These are phyloP conservation scores for Gamsiella multidivaricata DNA, from an alignment of 192 early-diverging fungal genomes.

Conservation along the genomic window DNA sequence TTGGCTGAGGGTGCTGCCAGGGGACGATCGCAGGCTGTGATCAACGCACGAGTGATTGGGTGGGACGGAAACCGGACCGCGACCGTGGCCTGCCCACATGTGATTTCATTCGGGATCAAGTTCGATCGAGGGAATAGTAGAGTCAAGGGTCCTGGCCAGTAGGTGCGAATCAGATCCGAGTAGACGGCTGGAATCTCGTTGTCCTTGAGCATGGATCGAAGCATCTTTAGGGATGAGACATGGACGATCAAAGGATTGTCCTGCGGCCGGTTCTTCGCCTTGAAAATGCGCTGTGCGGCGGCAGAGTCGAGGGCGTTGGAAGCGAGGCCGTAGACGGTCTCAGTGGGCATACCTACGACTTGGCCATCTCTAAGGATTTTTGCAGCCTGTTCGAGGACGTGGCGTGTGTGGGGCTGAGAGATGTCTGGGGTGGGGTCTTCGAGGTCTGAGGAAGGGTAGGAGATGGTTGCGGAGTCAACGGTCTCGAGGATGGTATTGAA, in stretches of 20 bases:
- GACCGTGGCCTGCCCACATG: conserved; percentile 87
- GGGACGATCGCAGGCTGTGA: conserved; percentile 84
- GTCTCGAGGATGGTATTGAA: conserved; percentile 41
- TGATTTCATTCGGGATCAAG: conserved; percentile 79
- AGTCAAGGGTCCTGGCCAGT: conserved; percentile 97
- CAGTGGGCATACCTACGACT: conserved; percentile 93
- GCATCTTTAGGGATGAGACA: conserved; percentile 90
- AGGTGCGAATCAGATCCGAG: conserved; percentile 66
- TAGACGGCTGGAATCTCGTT: conserved; percentile 79
- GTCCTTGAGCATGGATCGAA: conserved; percentile 68
- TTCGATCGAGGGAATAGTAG: conserved; percentile 82
- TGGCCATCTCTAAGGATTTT: conserved; percentile 65
- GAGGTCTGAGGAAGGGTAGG: conserved; percentile 32
- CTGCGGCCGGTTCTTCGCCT: conserved; percentile 87
- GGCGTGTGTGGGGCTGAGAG: conserved; percentile 27
- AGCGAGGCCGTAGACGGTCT: conserved; percentile 98
- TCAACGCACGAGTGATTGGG: conserved; percentile 91
- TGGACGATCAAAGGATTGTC: conserved; percentile 99
- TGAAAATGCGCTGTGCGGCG: conserved; percentile 83
- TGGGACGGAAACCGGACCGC: conserved; percentile 93
- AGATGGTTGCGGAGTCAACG: conserved; percentile 48
- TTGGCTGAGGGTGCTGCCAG: conserved; percentile 99
- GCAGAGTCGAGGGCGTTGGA: conserved; percentile 80
- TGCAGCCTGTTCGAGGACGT: conserved; percentile 59
- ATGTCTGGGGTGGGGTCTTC: conserved; percentile 46